Evolutionary conservation across 345 rosid genomes (phyloP).

Genomic region (Carallia brachiata): DNA sequence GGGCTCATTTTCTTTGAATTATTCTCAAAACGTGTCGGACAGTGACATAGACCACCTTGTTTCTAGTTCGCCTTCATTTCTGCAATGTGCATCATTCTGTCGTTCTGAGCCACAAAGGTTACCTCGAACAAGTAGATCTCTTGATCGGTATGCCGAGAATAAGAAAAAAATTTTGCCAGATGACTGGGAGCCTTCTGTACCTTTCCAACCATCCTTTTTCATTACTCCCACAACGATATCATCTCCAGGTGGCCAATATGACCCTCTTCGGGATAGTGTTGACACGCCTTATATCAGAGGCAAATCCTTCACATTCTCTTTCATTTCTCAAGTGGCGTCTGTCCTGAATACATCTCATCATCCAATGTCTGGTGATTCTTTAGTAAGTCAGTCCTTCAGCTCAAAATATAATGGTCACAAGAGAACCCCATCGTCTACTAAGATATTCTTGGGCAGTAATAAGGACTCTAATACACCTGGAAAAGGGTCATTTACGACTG

Average conservation of each 20-base stretch:
- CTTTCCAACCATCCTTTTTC: constrained; percentile 69
- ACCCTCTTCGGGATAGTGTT: constrained; percentile 59
- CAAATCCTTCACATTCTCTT: constrained; percentile 31
- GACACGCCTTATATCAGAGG: constrained; percentile 41
- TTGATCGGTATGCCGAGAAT: constrained; percentile 28
- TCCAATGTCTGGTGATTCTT: constrained; percentile 33
- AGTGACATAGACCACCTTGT: constrained; percentile 25
- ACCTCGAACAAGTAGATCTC: constrained; percentile 16
- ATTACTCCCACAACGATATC: constrained; percentile 45
- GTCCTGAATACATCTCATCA: constrained; percentile 30
- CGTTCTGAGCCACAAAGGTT: constrained; percentile 36
- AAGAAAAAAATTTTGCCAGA: constrained; percentile 44
- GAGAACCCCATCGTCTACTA: constrained; percentile 40
- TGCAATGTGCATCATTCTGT: constrained; percentile 37
- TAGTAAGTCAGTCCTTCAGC: constrained; percentile 17
- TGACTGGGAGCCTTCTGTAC: constrained; percentile 91
- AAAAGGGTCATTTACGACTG: constrained; percentile 33
- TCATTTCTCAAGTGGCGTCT: constrained; percentile 36
- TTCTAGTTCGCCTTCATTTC: constrained; percentile 34
- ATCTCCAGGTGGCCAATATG: constrained; percentile 52
- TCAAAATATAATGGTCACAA: constrained; percentile 46
- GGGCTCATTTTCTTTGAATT: constrained; percentile 35
- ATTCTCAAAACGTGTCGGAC: constrained; percentile 33
- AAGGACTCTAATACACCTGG: constrained; percentile 20
- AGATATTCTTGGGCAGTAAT: constrained; percentile 32